Conservation (phyloP, 106 monocot species). For the Platanthera guangdongensis region DNA sequence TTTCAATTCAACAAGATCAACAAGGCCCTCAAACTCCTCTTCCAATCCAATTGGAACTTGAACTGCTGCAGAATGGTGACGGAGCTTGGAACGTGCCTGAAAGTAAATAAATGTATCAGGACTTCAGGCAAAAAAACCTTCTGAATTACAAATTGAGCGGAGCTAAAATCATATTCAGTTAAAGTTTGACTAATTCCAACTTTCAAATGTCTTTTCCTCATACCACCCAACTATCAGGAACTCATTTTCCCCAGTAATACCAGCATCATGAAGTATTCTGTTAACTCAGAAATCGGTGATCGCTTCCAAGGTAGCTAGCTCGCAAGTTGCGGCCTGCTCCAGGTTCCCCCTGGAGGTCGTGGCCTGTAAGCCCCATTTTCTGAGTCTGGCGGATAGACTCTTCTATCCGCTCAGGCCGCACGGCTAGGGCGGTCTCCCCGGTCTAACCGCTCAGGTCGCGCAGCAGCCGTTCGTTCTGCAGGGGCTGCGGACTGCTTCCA, state of each 20-base stretch:
- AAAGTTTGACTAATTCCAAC: not conserved
- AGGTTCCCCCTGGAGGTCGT: too few species aligned
- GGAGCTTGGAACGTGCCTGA: constrained; percentile 91
- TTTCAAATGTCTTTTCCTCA: not conserved
- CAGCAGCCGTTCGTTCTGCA: too few species aligned
- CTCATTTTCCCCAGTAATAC: not conserved
- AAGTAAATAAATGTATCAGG: constrained; percentile 5
- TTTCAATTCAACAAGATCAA: constrained; percentile 91
- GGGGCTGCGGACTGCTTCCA: too few species aligned
- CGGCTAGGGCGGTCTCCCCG: too few species aligned
- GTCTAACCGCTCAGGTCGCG: too few species aligned
- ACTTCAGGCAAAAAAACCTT: not conserved
- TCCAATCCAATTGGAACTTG: constrained; percentile 97
- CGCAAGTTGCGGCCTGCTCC: too few species aligned
- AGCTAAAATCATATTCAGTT: not conserved
- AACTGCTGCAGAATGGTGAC: constrained; percentile 93
- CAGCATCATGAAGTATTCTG: not conserved
- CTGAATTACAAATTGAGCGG: not conserved
- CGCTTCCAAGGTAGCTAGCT: too few species aligned
- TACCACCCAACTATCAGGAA: not conserved
- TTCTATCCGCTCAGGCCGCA: too few species aligned
- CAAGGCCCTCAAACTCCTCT: constrained; percentile 92
- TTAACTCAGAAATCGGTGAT: too few species aligned
- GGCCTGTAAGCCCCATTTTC: too few species aligned
- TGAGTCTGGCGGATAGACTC: too few species aligned